Evolutionary conservation across 2,329 filamentous ascomycete genomes (phyloP).

Genomic region (Sphaerostilbella broomeana): DNA sequence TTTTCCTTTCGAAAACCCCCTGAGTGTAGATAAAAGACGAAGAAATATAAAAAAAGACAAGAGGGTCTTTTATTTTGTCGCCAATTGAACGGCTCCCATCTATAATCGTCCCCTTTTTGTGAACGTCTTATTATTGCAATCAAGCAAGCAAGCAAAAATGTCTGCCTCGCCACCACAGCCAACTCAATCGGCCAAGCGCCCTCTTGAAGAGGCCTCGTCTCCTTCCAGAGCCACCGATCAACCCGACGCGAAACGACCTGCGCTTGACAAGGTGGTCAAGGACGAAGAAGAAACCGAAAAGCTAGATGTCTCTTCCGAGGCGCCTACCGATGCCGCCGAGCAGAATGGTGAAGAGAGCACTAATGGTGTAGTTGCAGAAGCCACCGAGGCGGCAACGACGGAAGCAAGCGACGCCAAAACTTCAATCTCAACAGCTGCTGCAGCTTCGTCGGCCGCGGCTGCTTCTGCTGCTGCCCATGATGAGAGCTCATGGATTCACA

Average conservation of each 20-base stretch:
- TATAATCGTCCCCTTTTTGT: slow-evolving; percentile 14
- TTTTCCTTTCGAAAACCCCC: slow-evolving; percentile 83
- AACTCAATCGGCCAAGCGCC: slow-evolving; percentile 76
- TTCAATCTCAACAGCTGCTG: slow-evolving; percentile 26
- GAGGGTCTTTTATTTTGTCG: slow-evolving; percentile 23
- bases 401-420: slow-evolving; percentile 31
- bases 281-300: slow-evolving; percentile 52
- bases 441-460: slow-evolving; percentile 24
- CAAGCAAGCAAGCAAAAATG: slow-evolving; percentile 47
- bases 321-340: slow-evolving; percentile 35
- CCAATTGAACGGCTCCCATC: slow-evolving; percentile 12
- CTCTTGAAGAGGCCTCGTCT: slow-evolving; percentile 93
- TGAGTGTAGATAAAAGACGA: slow-evolving; percentile 71
- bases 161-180: slow-evolving; percentile 62
- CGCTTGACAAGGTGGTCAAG: slow-evolving; percentile 84
- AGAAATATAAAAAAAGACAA: slow-evolving; percentile 23
- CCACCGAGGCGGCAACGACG: slow-evolving; percentile 17
- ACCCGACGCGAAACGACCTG: slow-evolving; percentile 93
- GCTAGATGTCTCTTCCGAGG: slow-evolving; percentile 25
- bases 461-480: slow-evolving; percentile 61
- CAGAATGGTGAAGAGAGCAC: slow-evolving; percentile 44
- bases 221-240: slow-evolving; percentile 87
- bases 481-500: slow-evolving; percentile 93
- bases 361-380: slow-evolving; percentile 41
- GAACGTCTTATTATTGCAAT: background rate